Conservation (phyloP, 208 protist species). For the Jaenimonas drosophilae region DNA sequence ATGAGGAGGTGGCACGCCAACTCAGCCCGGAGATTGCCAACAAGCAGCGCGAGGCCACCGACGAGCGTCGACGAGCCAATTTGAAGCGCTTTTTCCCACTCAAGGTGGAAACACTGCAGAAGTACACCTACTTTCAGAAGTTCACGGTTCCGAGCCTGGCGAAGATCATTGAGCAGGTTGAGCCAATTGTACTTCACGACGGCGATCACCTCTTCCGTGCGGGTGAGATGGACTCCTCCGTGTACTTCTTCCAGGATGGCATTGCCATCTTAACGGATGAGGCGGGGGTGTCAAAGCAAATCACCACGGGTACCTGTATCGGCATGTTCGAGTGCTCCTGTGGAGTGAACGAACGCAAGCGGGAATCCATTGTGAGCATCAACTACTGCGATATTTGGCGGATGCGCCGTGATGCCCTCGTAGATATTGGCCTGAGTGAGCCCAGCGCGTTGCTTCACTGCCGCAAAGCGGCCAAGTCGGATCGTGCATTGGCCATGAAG, state of each 20-base stretch:
- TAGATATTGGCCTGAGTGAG: slow-evolving; percentile 82
- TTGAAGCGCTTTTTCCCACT: slow-evolving; percentile 78
- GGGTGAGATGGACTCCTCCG: slow-evolving; percentile 58
- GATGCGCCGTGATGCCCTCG: slow-evolving; percentile 49
- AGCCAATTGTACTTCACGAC: slow-evolving; percentile 80
- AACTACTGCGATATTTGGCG: slow-evolving; percentile 87
- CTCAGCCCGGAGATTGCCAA: slow-evolving; percentile 66
- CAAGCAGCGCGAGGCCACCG: slow-evolving; percentile 78
- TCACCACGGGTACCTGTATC: slow-evolving; percentile 63
- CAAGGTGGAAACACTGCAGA: slow-evolving; percentile 54
- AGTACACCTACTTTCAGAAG: slow-evolving; percentile 67
- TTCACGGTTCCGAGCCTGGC: slow-evolving; percentile 51
- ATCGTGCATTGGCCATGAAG: slow-evolving; percentile 42
- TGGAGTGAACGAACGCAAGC: slow-evolving; percentile 74
- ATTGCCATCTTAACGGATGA: slow-evolving; percentile 38
- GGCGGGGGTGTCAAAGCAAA: slow-evolving; percentile 13
- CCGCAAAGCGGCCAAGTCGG: slow-evolving; percentile 45
- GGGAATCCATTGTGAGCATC: slow-evolving; percentile 53
- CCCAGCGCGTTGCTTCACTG: slow-evolving; percentile 74
- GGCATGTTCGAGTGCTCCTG: slow-evolving; percentile 85
- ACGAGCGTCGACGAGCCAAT: slow-evolving; percentile 72
- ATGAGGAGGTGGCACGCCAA: slow-evolving; percentile 60
- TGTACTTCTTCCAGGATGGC: slow-evolving; percentile 83
- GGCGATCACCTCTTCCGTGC: slow-evolving; percentile 53
- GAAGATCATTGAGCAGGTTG: slow-evolving; percentile 47